A percentile compares a stretch with the other conserved stretches of the same genome.
phyloP scores from a whole-genome alignment of 2,329 filamentous ascomycete genomes.

The Botrytis cinerea region DNA sequence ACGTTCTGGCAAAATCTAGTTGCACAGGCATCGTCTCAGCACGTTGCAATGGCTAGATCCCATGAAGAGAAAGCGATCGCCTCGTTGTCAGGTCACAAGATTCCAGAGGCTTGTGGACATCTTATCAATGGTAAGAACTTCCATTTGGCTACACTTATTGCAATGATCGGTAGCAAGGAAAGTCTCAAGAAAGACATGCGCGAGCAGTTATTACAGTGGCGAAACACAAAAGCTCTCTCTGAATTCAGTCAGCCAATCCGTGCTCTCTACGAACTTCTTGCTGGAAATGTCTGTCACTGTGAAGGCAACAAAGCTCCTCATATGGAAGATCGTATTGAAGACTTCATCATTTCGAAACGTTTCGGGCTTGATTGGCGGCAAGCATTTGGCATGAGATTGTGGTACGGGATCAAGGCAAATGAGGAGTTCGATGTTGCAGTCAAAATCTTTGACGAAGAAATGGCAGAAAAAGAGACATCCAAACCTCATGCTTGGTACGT shows the following conservation, averaged over 20 bases:
- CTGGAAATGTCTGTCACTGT: constrained; percentile 83
- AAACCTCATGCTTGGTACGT: constrained; percentile 72
- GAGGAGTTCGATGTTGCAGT: constrained; percentile 75
- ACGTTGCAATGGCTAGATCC: constrained; percentile 59
- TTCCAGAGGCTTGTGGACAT: constrained; percentile 79
- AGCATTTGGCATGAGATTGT: constrained; percentile 85
- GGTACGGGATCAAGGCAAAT: constrained; percentile 74
- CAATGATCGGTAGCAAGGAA: constrained; percentile 76
- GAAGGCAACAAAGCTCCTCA: constrained; percentile 70
- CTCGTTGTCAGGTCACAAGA: constrained; percentile 74
- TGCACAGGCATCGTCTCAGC: constrained; percentile 56
- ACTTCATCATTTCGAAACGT: constrained; percentile 78
- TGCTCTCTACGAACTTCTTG: constrained; percentile 84
- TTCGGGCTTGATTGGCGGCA: constrained; percentile 93
- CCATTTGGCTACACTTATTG: constrained; percentile 79
- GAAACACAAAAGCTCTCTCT: constrained; percentile 76
- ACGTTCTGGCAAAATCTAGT: constrained; percentile 68
- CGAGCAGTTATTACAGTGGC: constrained; percentile 82
- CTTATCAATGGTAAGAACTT: constrained; percentile 76
- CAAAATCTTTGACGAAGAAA: constrained; percentile 69
- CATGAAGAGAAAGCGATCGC: constrained; percentile 83
- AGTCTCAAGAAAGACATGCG: constrained; percentile 72
- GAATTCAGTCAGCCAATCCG: constrained; percentile 85
- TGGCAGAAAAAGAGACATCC: constrained; percentile 68
- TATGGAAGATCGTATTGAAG: constrained; percentile 75